Evolutionary conservation across 257 asterid species (phyloP).

Genomic region (Plantago ovata): DNA sequence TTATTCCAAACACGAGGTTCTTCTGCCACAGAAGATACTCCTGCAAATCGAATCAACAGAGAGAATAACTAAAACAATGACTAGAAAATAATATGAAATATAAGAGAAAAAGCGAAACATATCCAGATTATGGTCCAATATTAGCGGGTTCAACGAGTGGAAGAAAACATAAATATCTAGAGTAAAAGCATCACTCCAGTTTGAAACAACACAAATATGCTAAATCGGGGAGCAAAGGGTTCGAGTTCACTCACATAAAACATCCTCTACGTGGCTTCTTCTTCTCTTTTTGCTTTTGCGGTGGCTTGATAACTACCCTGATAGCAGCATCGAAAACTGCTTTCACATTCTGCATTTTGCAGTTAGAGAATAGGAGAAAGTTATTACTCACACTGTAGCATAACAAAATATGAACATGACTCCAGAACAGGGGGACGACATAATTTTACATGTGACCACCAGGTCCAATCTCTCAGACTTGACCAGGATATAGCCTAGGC

Average conservation of each 20-base stretch:
- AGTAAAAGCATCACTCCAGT: too few species aligned
- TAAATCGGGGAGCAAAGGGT: slow-evolving; percentile 6
- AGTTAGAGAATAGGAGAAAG: slow-evolving; percentile 14
- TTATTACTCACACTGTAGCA: slow-evolving; percentile 4
- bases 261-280: slow-evolving; percentile 63
- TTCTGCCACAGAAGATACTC: slow-evolving; percentile 62
- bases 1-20: slow-evolving; percentile 37
- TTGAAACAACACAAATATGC: too few species aligned
- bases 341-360: slow-evolving; percentile 63
- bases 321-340: slow-evolving; percentile 91
- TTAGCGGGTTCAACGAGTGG: too few species aligned
- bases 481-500: too few species aligned
- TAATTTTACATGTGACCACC: too few species aligned
- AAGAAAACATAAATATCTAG: too few species aligned
- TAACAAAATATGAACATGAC: background rate
- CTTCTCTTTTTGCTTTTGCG: slow-evolving; percentile 77
- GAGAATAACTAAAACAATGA: background rate
- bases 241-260: slow-evolving; percentile 46
- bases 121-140: background rate
- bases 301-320: slow-evolving; percentile 86
- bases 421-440: too few species aligned
- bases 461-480: too few species aligned
- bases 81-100: too few species aligned
- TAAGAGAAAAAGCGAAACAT: too few species aligned
- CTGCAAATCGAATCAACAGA: slow-evolving; percentile 32